Conservation (phyloP, 1,284 basidiomycete species). For the Ganoderma meredithae region DNA sequence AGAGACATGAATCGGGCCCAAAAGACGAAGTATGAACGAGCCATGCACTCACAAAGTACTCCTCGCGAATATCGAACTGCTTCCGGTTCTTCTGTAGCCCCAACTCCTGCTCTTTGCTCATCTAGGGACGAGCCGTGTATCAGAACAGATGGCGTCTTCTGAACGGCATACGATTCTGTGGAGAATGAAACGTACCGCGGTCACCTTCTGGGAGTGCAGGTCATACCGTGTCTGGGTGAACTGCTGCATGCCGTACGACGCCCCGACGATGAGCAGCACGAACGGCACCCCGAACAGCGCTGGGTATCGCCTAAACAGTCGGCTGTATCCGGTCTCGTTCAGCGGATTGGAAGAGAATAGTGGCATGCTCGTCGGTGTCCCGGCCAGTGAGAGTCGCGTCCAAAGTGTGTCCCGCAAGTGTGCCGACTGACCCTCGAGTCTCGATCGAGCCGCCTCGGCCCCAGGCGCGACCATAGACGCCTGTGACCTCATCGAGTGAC, state of each 20-base stretch:
- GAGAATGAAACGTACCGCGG: conserved; percentile 55
- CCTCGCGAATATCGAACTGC: conserved; percentile 92
- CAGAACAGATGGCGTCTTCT: conserved; percentile 51
- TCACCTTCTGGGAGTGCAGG: conserved; percentile 82
- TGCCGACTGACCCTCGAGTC: neutral
- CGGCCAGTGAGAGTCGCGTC: conserved; percentile 1
- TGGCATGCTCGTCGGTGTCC: conserved; percentile 50
- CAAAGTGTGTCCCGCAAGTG: neutral
- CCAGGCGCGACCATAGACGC: conserved; percentile 6
- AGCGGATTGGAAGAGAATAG: conserved; percentile 66
- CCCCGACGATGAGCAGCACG: conserved; percentile 83
- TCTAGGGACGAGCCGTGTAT: conserved; percentile 74
- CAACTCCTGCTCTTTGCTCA: conserved; percentile 87
- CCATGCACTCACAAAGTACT: conserved; percentile 85
- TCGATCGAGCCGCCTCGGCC: conserved; percentile 5
- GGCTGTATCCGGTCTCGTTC: conserved; percentile 53
- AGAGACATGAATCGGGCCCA: neutral
- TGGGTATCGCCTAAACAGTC: conserved; percentile 63
- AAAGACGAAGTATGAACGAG: neutral
- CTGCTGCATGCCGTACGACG: conserved; percentile 85
- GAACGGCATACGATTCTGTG: neutral
- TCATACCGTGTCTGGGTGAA: conserved; percentile 95
- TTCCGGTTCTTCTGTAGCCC: conserved; percentile 82
- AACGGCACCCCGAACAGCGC: conserved; percentile 89
- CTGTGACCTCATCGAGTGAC: conserved; percentile 10